Evolutionary conservation across 805 yeast genomes (phyloP), one percentile per base, ranked within the genome.

Genomic region (Allodekkera sacchari): DNA sequence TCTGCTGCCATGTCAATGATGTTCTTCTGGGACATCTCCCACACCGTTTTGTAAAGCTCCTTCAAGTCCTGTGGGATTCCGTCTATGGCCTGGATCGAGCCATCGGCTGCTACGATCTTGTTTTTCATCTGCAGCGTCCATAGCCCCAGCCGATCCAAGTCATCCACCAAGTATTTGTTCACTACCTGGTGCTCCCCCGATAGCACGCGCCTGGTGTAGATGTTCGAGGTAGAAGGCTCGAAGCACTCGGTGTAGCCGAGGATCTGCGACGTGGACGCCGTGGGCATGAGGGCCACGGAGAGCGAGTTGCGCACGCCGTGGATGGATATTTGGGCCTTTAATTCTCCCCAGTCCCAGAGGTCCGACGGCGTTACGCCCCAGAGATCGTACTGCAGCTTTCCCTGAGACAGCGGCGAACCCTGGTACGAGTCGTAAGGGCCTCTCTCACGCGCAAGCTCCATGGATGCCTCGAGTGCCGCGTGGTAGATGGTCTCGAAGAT

Each of bases 191-290:
- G 85, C 53, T 89, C 97, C 29, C 96, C 97, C 14, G 96, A 82
- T 7, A 85, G 62, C 5, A 87, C 96, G 52, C 97, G 75, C 47
- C 97, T 74, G 27, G 83, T 74, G 59, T 87, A 89, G 48, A 89
- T 76, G 60, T 89, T 89, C 14, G 96, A 85, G 6, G 98, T 88
- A 55, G 77, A 76, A 9, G 98, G 97, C 58, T 89, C 98, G 56
- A 89, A 89, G 59, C 96, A 88, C 62, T 89, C 97, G 47, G 77
- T 88, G 64, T 72, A 84, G 24, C 96, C 97, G 32, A 89, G 65
- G 31, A 89, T 88, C 63, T 87, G 96, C 3, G 97, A 89, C 2
- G 97, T 89, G 1, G 96, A 85, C 2, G 97, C 97, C 12, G 97
- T 89, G 27, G 97, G 97, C 97, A 89, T 89, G 32, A 96, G 92